Conservation (phyloP, 257 asterid species). For the Cordia subcordata region DNA sequence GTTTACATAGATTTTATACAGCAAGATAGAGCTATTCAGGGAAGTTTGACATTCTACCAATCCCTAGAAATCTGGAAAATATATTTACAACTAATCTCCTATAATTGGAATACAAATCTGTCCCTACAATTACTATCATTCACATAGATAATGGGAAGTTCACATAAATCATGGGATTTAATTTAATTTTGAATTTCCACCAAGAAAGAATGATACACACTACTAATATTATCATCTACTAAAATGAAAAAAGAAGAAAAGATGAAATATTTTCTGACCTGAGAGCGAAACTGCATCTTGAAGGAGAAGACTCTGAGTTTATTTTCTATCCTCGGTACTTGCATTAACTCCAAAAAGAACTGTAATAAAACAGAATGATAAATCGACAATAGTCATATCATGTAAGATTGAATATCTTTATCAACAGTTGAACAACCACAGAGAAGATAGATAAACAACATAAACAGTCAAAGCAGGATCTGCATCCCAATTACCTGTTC, state of each 20-base stretch:
- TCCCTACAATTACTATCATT: no score
- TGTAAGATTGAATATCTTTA: slow-evolving; percentile 1
- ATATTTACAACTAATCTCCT: no score
- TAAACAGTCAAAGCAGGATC: slow-evolving; percentile 3
- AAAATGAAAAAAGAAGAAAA: not conserved
- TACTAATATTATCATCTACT: slow-evolving; percentile 6
- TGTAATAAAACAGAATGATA: slow-evolving; percentile 24
- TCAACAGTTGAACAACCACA: slow-evolving; percentile 4
- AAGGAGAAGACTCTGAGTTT: not conserved
- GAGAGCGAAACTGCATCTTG: not conserved
- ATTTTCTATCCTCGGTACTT: not conserved
- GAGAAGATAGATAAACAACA: not conserved
- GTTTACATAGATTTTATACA: no score
- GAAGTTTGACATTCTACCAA: no score
- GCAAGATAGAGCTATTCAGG: no score
- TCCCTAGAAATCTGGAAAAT: no score
- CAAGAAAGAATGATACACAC: no score
- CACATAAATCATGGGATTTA: no score
- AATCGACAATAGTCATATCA: slow-evolving; percentile 11
- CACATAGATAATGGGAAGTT: no score
- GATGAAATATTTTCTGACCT: not conserved
- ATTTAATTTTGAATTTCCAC: no score
- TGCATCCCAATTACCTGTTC: slow-evolving; percentile 57
- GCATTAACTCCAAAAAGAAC: slow-evolving; percentile 34
- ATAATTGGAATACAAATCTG: no score